Base-by-base conservation (phyloP, 73 alveolate genomes). In the Paramecium octaurelia region DNA sequence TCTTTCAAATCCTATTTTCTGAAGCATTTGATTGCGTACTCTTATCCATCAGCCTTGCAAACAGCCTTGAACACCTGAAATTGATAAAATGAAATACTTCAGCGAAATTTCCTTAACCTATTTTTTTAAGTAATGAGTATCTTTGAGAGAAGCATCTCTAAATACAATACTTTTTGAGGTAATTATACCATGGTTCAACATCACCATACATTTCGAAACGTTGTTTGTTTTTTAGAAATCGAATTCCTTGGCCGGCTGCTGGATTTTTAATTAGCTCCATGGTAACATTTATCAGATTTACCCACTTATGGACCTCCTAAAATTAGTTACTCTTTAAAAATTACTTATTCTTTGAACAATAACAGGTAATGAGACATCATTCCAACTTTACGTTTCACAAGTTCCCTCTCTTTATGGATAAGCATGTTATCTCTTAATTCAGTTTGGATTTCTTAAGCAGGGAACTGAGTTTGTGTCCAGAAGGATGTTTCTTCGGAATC, bases 101-200 rank as follows among this genome's bases (percentile, higher is more conserved):
- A 14, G 94, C 94, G 76, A 89, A 89, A 50, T 89, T 89, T 8
- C 94, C 94, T 48, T 69, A 40, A 14, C 94, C 94, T 44, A 89
- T 89, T 42, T 59, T 43, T 68, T 89, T 89, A 23, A 89, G 44
- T 23, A 83, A 46, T 31, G 90, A 71, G 58, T 89, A 89, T 27
- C 54, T 59, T 50, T 89, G 34, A 58, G 87, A 27, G 77, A 89
- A 89, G 54, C 50, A 18, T 11, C 89, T 69, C 24, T 44, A 48
- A 10, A 73, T 83, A 27, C 94, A 68, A 38, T 71, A 89, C 23
- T 35, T 80, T 21, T 42, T 44, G 9, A 80, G 70, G 12, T 31
- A 42, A 23, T 80, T 42, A 27, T 43, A 80, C 91, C 91, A 80
- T 1, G 18, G n/a, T 42, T 48, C 91, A 10, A 80, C 50, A 80